Conservation (phyloP, 805 yeast genomes). For the Suhomyces vadensis region DNA sequence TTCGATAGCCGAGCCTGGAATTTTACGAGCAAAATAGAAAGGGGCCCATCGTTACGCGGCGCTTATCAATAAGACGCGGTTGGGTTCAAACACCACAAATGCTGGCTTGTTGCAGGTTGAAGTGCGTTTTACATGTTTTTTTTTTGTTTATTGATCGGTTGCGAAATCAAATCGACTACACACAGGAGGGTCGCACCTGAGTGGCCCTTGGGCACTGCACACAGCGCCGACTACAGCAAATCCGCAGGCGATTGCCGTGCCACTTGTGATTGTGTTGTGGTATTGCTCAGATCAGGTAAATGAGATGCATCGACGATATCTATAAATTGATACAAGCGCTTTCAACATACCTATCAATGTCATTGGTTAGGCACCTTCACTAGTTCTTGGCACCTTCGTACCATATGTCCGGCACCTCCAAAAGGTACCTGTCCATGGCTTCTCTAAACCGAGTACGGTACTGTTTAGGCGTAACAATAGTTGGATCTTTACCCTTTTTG, state of each 20-base stretch:
- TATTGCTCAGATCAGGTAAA: not conserved
- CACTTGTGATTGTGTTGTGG: no score
- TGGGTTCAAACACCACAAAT: not conserved
- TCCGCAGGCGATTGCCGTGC: no score
- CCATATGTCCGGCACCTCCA: slow-evolving; percentile 89
- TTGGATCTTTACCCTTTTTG: slow-evolving; percentile 90
- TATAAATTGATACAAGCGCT: no score
- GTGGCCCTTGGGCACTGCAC: no score
- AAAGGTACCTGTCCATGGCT: slow-evolving; percentile 94
- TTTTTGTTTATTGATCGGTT: no score
- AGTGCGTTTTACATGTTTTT: not conserved
- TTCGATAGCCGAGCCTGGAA: no score
- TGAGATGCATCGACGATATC: not conserved
- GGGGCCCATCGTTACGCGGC: slow-evolving; percentile 1
- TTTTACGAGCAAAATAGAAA: no score
- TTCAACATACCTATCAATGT: not conserved
- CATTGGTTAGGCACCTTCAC: not conserved
- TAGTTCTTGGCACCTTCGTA: slow-evolving; percentile 29
- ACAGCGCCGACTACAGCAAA: no score
- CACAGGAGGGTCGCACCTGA: no score
- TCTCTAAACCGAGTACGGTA: slow-evolving; percentile 92
- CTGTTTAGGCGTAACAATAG: slow-evolving; percentile 95
- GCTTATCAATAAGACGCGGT: slow-evolving; percentile 1
- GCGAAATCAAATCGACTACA: no score
- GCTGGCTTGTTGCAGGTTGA: slow-evolving; percentile 2